A percentile compares a stretch with the other conserved stretches of the same genome.
Conservation (phyloP, 176 grass and related monocot species). For the Paspalum notatum region DNA sequence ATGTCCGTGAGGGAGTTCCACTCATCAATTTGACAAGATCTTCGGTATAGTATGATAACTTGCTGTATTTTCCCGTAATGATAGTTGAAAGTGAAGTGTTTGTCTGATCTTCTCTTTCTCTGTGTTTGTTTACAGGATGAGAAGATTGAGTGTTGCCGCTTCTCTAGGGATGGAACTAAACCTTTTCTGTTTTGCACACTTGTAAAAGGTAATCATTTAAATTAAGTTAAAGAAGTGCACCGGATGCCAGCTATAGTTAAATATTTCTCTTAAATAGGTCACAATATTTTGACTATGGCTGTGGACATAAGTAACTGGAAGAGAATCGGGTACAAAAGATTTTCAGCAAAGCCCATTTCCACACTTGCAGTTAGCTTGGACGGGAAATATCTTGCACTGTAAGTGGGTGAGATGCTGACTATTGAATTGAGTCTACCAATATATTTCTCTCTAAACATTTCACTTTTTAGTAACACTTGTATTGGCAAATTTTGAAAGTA, state of each 20-base stretch:
- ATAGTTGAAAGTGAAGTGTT: slow-evolving; percentile 3
- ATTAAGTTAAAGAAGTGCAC: slow-evolving; percentile 30
- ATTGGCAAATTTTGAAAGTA: not conserved
- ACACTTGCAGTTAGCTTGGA: slow-evolving; percentile 90
- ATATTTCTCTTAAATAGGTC: slow-evolving; percentile 51
- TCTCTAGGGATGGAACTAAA: slow-evolving; percentile 92
- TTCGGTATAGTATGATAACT: slow-evolving; percentile 48
- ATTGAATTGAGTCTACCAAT: not conserved
- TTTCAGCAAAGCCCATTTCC: slow-evolving; percentile 65
- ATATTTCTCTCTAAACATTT: not conserved
- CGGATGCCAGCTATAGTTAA: not conserved
- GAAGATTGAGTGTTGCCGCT: slow-evolving; percentile 87
- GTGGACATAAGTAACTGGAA: slow-evolving; percentile 89
- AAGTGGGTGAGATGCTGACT: slow-evolving; percentile 49
- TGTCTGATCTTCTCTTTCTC: slow-evolving; percentile 2
- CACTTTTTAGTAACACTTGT: not conserved
- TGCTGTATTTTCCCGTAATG: not conserved
- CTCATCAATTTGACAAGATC: slow-evolving; percentile 67
- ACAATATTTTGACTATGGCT: slow-evolving; percentile 54
- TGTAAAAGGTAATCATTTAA: slow-evolving; percentile 67
- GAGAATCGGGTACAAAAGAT: slow-evolving; percentile 83
- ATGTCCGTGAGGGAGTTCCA: slow-evolving; percentile 67
- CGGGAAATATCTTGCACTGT: slow-evolving; percentile 88
- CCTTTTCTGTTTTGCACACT: slow-evolving; percentile 94
- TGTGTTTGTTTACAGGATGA: slow-evolving; percentile 63